Evolutionary conservation across 148 eudicot species (phyloP).

Genomic region (Heliamphora exappendiculata): DNA sequence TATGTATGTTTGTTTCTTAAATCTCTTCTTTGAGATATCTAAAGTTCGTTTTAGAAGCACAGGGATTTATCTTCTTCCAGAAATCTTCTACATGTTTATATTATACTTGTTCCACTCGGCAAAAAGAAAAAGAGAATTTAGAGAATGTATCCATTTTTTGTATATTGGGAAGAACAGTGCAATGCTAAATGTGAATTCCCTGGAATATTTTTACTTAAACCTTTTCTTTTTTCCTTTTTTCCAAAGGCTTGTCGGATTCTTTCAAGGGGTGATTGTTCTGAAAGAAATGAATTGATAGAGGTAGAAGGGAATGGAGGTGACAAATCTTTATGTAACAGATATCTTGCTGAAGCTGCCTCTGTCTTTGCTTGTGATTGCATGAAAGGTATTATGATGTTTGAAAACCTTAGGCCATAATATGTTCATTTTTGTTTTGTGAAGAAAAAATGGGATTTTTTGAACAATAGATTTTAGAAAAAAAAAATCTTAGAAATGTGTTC

Average conservation of each 20-base stretch:
- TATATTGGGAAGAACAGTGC: neutral
- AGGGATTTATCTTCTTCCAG: neutral
- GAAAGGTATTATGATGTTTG: slow-evolving; percentile 41
- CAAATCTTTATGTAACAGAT: slow-evolving; percentile 42
- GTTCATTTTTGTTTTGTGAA: too few species aligned
- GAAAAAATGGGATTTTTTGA: too few species aligned
- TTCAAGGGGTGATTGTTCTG: slow-evolving; percentile 52
- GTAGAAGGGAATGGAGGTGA: slow-evolving; percentile 39
- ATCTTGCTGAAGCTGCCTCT: slow-evolving; percentile 45
- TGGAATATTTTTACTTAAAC: slow-evolving; percentile 3
- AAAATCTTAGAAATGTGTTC: too few species aligned
- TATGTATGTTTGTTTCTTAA: neutral
- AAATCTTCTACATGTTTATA: neutral
- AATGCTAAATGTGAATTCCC: neutral
- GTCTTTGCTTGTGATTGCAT: slow-evolving; percentile 34
- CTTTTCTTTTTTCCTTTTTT: slow-evolving; percentile 11
- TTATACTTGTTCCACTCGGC: neutral
- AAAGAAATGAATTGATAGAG: slow-evolving; percentile 40
- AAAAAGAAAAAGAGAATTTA: neutral
- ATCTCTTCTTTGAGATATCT: neutral
- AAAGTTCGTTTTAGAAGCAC: neutral
- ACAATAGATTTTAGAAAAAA: too few species aligned
- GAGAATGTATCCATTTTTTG: neutral
- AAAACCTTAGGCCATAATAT: neutral
- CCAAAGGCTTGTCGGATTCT: slow-evolving; percentile 69